phyloP scores from a whole-genome alignment of 139 green algal species.

The Mychonastes homosphaera region DNA sequence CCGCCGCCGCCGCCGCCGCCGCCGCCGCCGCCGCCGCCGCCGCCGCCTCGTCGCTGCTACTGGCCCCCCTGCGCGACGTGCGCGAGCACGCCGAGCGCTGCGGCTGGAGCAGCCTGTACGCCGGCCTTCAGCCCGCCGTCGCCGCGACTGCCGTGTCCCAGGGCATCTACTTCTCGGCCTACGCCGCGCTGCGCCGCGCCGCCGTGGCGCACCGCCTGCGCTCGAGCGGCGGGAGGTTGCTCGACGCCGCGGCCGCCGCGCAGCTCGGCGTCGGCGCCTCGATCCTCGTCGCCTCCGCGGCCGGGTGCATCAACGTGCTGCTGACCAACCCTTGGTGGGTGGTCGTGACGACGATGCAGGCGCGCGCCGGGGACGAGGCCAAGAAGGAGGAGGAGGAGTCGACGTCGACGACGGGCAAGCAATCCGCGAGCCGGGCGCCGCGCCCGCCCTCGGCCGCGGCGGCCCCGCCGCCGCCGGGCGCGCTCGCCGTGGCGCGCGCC shows the following conservation, averaged over 20 bases:
- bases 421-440: neutral
- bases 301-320: constrained; percentile 74
- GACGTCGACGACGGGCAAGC: neutral
- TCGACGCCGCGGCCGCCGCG: constrained; percentile 10
- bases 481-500: neutral
- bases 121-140: constrained; percentile 52
- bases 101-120: constrained; percentile 46
- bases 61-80: constrained; percentile 9
- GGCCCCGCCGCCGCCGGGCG: neutral
- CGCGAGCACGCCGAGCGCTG: constrained; percentile 27
- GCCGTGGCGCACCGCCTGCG: constrained; percentile 20
- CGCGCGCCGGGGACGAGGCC: too few species aligned
- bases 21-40: too few species aligned
- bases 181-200: constrained; percentile 35
- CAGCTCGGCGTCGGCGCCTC: constrained; percentile 56
- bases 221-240: neutral
- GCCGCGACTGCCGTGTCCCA: constrained; percentile 66
- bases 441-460: neutral
- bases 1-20: too few species aligned
- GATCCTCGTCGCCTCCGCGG: constrained; percentile 58
- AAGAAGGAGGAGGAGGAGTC: too few species aligned
- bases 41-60: constrained; percentile 3
- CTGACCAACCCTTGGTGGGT: constrained; percentile 90
- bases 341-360: constrained; percentile 79
- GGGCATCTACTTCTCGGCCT: constrained; percentile 80